Base-by-base conservation (phyloP, 1,139 yeast species). In the Martiniozyma asiatica region DNA sequence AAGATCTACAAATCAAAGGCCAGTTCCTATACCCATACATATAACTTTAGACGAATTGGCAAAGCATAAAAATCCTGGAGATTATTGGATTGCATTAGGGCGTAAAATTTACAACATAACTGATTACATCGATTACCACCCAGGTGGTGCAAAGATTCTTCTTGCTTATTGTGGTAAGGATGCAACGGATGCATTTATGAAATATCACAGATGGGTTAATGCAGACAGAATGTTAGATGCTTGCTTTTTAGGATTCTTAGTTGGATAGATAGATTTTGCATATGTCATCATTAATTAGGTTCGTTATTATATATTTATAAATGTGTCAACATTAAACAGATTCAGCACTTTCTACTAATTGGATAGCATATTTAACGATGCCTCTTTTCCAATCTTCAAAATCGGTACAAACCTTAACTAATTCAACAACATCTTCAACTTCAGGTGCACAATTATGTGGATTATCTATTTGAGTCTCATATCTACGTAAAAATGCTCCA, bases 201-300 rank as follows among this genome's bases (percentile, higher is more conserved):
- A 74, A 52, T 80, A 79, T 40, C 95, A 85, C 49, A 63, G 82
- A 18, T 85, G 96, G 96, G 94, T 78, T 1, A 87, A 81, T 52
- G 81, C 63, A 27, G 96, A 87, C 43, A 59, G 84, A 40, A 72
- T 89, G 68, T 56, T 89, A 35, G 84, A 73, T 43, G 72, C 69
- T 33, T 85, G 96, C 46, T 56, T 74, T 37, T 66, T 89, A 4
- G 98, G 98, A 2, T 50, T 74, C 22, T 59, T 52, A 22, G 44
- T 45, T 8, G 39, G 27, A 31, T 7, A n/a, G 22, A 7, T n/a
- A n/a, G n/a, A n/a, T n/a, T n/a, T n/a, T n/a, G n/a, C n/a, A n/a
- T n/a, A n/a, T n/a, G 18, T 6, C 18, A 17, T 17, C 18, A 17
- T 17, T 17, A 6, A 8, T 17, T 17, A 6, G 6, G 18, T 6